These are phyloP conservation scores for Teunomyces tritomae DNA, from an alignment of 805 yeast genomes.

Conservation along the genomic window DNA sequence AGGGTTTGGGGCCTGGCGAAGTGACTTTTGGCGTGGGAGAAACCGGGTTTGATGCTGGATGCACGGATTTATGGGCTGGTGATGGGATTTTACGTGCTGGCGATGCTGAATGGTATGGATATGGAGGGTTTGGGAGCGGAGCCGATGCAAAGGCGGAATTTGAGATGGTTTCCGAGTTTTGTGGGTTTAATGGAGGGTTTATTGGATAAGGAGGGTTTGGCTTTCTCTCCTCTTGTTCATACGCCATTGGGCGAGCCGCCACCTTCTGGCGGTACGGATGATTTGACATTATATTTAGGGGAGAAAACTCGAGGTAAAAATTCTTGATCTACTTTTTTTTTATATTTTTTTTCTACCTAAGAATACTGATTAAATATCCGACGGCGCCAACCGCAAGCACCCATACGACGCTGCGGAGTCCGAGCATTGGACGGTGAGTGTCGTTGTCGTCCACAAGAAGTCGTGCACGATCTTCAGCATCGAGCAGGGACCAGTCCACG, in stretches of 20 bases:
- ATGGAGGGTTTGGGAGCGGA: too few relatives aligned
- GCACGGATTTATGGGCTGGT: too few relatives aligned
- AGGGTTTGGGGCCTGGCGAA: too few relatives aligned
- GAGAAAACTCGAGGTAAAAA: not conserved
- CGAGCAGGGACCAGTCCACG: constrained; percentile 22
- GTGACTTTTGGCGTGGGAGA: too few relatives aligned
- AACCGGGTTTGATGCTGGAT: too few relatives aligned
- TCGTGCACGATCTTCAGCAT: constrained; percentile 68
- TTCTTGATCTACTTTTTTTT: not conserved
- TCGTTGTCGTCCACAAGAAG: constrained; percentile 20
- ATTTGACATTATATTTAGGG: not conserved
- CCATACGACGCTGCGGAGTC: constrained; percentile 4
- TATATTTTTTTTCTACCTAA: constrained; percentile 13
- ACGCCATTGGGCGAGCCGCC: constrained; percentile 7
- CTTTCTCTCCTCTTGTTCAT: not conserved
- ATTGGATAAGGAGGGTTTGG: not conserved
- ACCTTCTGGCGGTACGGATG: constrained; percentile 30
- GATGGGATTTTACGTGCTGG: too few relatives aligned
- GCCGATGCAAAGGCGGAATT: too few relatives aligned
- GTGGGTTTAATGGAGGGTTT: too few relatives aligned
- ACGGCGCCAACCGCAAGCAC: constrained; percentile 28
- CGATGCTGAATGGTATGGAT: too few relatives aligned
- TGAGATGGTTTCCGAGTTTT: not conserved
- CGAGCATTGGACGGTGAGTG: not conserved
- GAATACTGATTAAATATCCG: constrained; percentile 21